Evolutionary conservation across 352 stramenopile species (phyloP), one percentile per base, ranked within the genome.

Genomic region (Pythium plurisporium): DNA sequence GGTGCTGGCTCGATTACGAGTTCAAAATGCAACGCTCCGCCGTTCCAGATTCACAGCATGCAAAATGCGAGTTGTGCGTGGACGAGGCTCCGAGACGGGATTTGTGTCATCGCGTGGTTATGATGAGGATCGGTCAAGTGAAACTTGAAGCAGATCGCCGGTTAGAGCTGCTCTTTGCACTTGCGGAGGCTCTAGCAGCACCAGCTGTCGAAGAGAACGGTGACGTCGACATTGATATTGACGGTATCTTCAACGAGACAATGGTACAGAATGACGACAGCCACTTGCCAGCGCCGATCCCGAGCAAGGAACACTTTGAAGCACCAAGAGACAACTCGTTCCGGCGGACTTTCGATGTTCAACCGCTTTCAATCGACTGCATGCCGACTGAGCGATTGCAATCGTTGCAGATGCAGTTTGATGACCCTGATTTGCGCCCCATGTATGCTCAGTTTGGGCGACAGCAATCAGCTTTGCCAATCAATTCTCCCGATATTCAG

Each of bases 141-240:
- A 95, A 95, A 42, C 55, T 95, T 9, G 86, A 95, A 54, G 86
- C 86, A 8, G 86, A 95, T 60, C 74, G 86, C 42, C 67, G 86
- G 14, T 66, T 95, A 25, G 79, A 90, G 59, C 57, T 95, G 22
- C 66, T 95, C 23, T 95, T 91, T 41, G 84, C 86, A 7, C 36
- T 95, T 9, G 59, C 94, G 17, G 86, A 94, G 55, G 82, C 84
- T 3, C 38, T 95, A 2, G 79, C 86, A 4, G 65, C 65, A 11
- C 74, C 67, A 2, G 71, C 83, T n/a, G 53, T 37, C 19, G 41
- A 43, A 20, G 11, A 30, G 26, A 14, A 26, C 31, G 33, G n/a
- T 12, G 40, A 55, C 31, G 33, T 8, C 9, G 40, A 55, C 23
- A 22, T 59, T 15, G 53, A 65, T 22, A 69, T 83, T 22, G 52